Evolutionary conservation across 2,329 filamentous ascomycete genomes (phyloP).

Genomic region (Dactylellina sp.): DNA sequence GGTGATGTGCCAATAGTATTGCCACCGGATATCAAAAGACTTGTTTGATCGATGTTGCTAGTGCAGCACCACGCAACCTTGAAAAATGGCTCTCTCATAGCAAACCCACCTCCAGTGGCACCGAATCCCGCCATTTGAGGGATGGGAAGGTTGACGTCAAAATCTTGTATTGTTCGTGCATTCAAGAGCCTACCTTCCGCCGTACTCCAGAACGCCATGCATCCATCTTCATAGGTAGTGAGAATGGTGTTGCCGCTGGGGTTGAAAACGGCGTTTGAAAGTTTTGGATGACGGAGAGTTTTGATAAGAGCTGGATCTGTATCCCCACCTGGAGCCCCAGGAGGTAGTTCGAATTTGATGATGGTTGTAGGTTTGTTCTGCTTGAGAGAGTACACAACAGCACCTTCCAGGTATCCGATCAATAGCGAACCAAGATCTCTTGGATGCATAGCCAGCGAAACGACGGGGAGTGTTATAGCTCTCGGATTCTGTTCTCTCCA

Average conservation of each 20-base stretch:
- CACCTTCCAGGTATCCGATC: slow-evolving; percentile 89
- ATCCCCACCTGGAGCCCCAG: slow-evolving; percentile 83
- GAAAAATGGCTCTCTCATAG: slow-evolving; percentile 78
- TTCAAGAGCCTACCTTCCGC: slow-evolving; percentile 87
- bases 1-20: slow-evolving; percentile 74
- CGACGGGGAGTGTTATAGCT: slow-evolving; percentile 73
- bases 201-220: slow-evolving; percentile 91
- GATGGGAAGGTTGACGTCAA: slow-evolving; percentile 72
- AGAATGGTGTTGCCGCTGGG: slow-evolving; percentile 90
- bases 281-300: slow-evolving; percentile 74
- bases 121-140: slow-evolving; percentile 67
- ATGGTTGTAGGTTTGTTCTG: slow-evolving; percentile 81
- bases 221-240: slow-evolving; percentile 89
- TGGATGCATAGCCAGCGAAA: slow-evolving; percentile 86
- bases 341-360: slow-evolving; percentile 84
- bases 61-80: slow-evolving; percentile 94
- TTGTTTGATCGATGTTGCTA: slow-evolving; percentile 90
- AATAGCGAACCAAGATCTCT: slow-evolving; percentile 91
- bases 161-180: slow-evolving; percentile 81
- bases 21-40: slow-evolving; percentile 85
- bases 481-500: slow-evolving; percentile 81
- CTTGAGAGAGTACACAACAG: slow-evolving; percentile 93
- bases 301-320: slow-evolving; percentile 73
- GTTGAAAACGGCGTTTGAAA: slow-evolving; percentile 92
- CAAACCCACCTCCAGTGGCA: slow-evolving; percentile 68